Evolutionary conservation across 129 eudicot species (phyloP), one percentile per base, ranked within the genome.

Genomic region (Centrapalus pauciflorus): DNA sequence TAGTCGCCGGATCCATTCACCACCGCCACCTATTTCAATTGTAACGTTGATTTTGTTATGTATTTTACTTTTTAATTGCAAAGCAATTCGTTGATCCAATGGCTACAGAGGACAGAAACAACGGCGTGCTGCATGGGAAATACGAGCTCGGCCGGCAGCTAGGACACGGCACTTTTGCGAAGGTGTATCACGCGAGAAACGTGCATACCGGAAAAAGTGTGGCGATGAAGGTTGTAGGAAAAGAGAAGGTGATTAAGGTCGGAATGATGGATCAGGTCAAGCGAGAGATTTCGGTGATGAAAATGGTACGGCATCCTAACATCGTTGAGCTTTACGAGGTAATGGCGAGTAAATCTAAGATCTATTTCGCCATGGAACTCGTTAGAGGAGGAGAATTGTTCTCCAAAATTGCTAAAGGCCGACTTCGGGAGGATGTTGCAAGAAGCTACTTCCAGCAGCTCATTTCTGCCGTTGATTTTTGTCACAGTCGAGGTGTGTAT

Each of bases 81-180:
- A 50, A 73, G 46, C 57, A 63, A 6, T 49, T 50, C 5, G 9
- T 56, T 33, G n/a, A 23, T 8, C 41, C 24, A 0, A 75, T 57
- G 79, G 71, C 73, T 4, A 12, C 35, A 8, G 81, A 76, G 12
- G 81, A 76, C 7, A 69, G 40, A 19, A 45, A 30, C 48, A 67
- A 13, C 20, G 80, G 80, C n/a, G 74, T 69, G 29, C 10, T 76
- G 4, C 66, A 69, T 16, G 76, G 72, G 0, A 76, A 76, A 6
- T 76, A 76, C 35, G 76, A 76, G 81, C 76, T 76, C 14, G 81
- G 81, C 4, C 76, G 81, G 14, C 81, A 76, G 65, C 66, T 76
- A 12, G 81, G 81, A 0, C 76, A 76, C 33, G 81, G 81, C 9
- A 76, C 67, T 0, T 76, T 76, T 20, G 81, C 81, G 4, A 76